Conservation (phyloP, 495 filamentous ascomycete genomes). For the Peziza echinospora region DNA sequence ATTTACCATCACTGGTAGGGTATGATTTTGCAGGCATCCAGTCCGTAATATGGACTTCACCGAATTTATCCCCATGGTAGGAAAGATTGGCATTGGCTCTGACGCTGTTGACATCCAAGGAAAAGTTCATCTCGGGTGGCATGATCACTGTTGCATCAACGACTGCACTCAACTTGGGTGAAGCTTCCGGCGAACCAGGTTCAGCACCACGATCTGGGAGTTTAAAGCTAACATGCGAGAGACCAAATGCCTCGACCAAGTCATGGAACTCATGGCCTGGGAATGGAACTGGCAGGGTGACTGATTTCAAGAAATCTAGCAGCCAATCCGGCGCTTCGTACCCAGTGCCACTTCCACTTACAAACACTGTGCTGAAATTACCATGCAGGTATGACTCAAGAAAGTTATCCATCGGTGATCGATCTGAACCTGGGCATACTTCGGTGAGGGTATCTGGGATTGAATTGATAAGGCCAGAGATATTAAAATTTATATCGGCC, state of each 20-base stretch:
- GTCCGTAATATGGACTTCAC: constrained; percentile 47
- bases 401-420: constrained; percentile 69
- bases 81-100: constrained; percentile 56
- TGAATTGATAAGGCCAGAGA: constrained; percentile 42
- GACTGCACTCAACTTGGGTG: constrained; percentile 58
- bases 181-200: constrained; percentile 47
- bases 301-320: constrained; percentile 49
- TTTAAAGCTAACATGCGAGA: constrained; percentile 62
- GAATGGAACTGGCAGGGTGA: constrained; percentile 68
- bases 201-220: constrained; percentile 58
- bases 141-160: constrained; percentile 54
- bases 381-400: constrained; percentile 65
- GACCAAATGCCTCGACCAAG: constrained; percentile 63
- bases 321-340: constrained; percentile 64
- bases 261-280: constrained; percentile 59
- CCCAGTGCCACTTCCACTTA: constrained; percentile 24
- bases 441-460: constrained; percentile 48
- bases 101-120: constrained; percentile 49
- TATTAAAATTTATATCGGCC: constrained; percentile 40
- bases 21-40: constrained; percentile 80
- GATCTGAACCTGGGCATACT: constrained; percentile 47
- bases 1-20: constrained; percentile 33
- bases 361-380: constrained; percentile 50
- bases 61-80: constrained; percentile 53
- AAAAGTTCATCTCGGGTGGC: constrained; percentile 69